Evolutionary conservation across 169 alveolate species (phyloP).

Genomic region (Sarcocystis neurona): DNA sequence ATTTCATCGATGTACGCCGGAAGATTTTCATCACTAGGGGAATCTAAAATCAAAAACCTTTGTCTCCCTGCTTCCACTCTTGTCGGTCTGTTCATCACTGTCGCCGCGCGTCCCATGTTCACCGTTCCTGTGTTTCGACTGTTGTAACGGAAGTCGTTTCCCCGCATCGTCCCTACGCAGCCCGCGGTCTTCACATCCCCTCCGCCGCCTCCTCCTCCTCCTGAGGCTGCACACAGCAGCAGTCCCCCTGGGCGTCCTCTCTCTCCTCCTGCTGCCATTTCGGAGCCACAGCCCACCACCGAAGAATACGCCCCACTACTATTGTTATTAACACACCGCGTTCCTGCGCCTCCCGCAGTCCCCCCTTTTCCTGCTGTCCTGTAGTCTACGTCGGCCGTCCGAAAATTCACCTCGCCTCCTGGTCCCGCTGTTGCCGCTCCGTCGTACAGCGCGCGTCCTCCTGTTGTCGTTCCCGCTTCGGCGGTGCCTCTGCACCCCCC

Average conservation of each 20-base stretch:
- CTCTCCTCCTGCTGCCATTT: too few relatives aligned
- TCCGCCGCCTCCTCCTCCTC: not conserved
- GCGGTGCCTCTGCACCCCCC: not conserved
- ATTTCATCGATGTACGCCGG: constrained; percentile 81
- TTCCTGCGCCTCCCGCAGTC: too few relatives aligned
- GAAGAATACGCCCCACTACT: too few relatives aligned
- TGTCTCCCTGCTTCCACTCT: constrained; percentile 82
- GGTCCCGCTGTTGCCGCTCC: not conserved
- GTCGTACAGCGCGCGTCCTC: not conserved
- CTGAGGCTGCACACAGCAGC: not conserved
- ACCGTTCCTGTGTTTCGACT: too few relatives aligned
- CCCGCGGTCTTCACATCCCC: too few relatives aligned
- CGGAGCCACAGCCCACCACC: too few relatives aligned
- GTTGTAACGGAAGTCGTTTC: too few relatives aligned
- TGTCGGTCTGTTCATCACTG: constrained; percentile 86
- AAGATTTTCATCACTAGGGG: constrained; percentile 85
- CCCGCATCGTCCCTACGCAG: too few relatives aligned
- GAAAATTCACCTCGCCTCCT: not conserved
- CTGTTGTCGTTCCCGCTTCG: not conserved
- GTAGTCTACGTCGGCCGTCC: too few relatives aligned
- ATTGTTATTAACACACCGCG: too few relatives aligned
- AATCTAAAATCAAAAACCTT: constrained; percentile 85
- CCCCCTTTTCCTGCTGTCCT: too few relatives aligned
- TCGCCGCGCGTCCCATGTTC: too few relatives aligned
- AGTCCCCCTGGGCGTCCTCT: not conserved